Conservation (phyloP, 2,329 filamentous ascomycete genomes). For the Fusarium devonianum region DNA sequence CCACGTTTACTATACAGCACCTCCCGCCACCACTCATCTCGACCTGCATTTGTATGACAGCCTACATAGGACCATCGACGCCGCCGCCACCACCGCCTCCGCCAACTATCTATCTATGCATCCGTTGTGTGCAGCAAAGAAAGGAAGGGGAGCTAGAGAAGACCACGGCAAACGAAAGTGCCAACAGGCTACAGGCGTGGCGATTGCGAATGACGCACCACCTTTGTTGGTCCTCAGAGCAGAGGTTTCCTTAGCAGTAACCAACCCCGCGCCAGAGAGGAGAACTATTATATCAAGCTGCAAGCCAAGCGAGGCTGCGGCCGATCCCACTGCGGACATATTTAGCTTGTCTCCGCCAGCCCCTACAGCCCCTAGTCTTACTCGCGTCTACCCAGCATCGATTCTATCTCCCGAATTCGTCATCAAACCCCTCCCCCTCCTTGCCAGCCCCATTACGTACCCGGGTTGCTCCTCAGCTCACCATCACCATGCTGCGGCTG, state of each 20-base stretch:
- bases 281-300: conserved; percentile 18
- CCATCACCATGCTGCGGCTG: not conserved
- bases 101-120: conserved; percentile 13
- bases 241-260: conserved; percentile 1
- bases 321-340: conserved; percentile 26
- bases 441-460: conserved; percentile 34
- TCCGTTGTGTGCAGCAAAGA: conserved; percentile 4
- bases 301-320: conserved; percentile 26
- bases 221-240: too few relatives aligned
- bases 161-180: conserved; percentile 1
- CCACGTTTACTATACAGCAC: not conserved
- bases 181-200: conserved; percentile 16
- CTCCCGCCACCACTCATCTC: conserved; percentile 13
- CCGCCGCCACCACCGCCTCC: conserved; percentile 14
- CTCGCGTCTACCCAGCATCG: conserved; percentile 27
- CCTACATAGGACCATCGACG: conserved; percentile 9
- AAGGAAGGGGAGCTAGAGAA: conserved; percentile 3
- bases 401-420: conserved; percentile 3
- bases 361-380: conserved; percentile 17
- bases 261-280: conserved; percentile 28
- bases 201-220: conserved; percentile 6
- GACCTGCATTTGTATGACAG: not conserved
- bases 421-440: conserved; percentile 18
- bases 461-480: conserved; percentile 9
- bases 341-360: conserved; percentile 27